Evolutionary conservation across 2,329 filamentous ascomycete genomes (phyloP).

Genomic region (Dryadomyces quercivorus): DNA sequence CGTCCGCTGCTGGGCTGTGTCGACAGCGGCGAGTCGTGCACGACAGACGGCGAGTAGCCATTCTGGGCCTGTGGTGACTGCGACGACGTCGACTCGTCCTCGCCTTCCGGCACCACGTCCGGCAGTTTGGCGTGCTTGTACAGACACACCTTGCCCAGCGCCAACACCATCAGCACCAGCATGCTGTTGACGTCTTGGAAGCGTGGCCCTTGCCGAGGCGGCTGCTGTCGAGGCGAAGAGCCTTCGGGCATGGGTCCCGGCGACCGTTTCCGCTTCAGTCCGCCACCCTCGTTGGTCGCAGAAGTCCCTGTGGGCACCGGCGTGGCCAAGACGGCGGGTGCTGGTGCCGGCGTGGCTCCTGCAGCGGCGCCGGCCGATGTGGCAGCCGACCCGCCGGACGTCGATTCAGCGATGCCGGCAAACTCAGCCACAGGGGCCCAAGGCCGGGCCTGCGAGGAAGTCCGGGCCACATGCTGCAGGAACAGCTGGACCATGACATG

Average conservation of each 20-base stretch:
- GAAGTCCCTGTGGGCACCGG: neutral
- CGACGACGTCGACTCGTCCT: slow-evolving; percentile 17
- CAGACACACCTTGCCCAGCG: slow-evolving; percentile 71
- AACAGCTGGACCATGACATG: slow-evolving; percentile 41
- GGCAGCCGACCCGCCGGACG: neutral
- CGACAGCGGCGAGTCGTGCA: slow-evolving; percentile 36
- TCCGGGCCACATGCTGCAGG: slow-evolving; percentile 21
- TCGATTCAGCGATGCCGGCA: slow-evolving; percentile 7
- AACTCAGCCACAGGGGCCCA: slow-evolving; percentile 18
- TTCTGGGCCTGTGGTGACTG: slow-evolving; percentile 30
- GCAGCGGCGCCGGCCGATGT: neutral
- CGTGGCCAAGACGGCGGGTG: neutral
- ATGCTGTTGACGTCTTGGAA: slow-evolving; percentile 66
- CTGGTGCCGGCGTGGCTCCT: neutral
- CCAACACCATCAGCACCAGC: slow-evolving; percentile 69
- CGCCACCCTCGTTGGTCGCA: slow-evolving; percentile 8
- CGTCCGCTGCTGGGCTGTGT: slow-evolving; percentile 21
- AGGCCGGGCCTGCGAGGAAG: neutral
- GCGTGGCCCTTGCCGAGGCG: slow-evolving; percentile 30
- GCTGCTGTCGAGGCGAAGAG: slow-evolving; percentile 16
- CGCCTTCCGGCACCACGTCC: slow-evolving; percentile 42
- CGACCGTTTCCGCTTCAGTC: slow-evolving; percentile 44
- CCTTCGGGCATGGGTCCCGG: slow-evolving; percentile 18
- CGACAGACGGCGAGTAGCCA: slow-evolving; percentile 37
- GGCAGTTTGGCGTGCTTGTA: slow-evolving; percentile 38